phyloP scores from a whole-genome alignment of 2,329 filamentous ascomycete species.

The Apiospora sp. region DNA sequence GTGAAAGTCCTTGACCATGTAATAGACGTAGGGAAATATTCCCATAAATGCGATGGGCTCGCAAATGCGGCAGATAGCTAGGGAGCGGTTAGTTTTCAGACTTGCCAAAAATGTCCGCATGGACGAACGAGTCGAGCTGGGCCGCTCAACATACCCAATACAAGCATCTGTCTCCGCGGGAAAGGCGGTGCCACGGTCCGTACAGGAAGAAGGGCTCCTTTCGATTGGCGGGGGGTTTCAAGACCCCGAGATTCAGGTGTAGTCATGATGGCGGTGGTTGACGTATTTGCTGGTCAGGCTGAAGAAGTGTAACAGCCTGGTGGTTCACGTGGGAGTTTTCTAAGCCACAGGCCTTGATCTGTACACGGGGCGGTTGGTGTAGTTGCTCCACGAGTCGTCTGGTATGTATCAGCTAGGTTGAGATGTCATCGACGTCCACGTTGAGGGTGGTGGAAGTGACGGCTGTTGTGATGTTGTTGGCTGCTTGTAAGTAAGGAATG shows the following conservation, averaged over 20 bases:
- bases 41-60: constrained; percentile 99
- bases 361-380: constrained; percentile 1
- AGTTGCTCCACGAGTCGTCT: neutral
- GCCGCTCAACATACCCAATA: constrained; percentile 43
- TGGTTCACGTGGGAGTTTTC: neutral
- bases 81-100: constrained; percentile 20
- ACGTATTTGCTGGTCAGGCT: neutral
- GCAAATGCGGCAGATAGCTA: constrained; percentile 93
- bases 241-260: constrained; percentile 9
- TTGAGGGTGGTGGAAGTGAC: neutral
- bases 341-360: constrained; percentile 3
- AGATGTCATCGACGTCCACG: neutral
- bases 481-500: neutral
- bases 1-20: constrained; percentile 93
- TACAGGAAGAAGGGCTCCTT: constrained; percentile 12
- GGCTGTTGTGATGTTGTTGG: neutral
- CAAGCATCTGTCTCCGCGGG: constrained; percentile 47
- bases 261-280: constrained; percentile 13
- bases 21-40: constrained; percentile 98
- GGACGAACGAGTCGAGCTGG: neutral
- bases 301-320: neutral
- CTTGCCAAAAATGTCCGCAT: neutral
- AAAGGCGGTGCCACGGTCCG: constrained; percentile 39
- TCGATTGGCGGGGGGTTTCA: neutral
- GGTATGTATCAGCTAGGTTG: neutral